Percentiles rank a stretch among this genome's conserved stretches.
Evolutionary conservation across 2,329 filamentous ascomycete genomes (phyloP).

Genomic region (Fusarium metavorans): DNA sequence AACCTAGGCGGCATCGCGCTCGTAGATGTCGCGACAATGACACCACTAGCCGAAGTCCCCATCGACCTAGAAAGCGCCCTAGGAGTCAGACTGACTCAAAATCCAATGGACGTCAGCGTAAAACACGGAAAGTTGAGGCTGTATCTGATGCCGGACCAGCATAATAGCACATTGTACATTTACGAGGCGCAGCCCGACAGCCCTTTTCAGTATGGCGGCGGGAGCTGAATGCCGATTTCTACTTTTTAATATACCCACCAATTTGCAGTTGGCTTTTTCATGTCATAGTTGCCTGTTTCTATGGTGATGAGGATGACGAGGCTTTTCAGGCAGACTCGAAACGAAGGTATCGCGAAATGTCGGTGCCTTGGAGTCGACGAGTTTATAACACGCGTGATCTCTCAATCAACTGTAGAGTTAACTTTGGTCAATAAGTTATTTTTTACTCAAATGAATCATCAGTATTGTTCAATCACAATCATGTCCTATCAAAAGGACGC

Average conservation of each 20-base stretch:
- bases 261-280: background rate
- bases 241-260: background rate
- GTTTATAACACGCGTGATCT: background rate
- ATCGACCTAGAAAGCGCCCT: constrained; percentile 54
- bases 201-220: constrained; percentile 37
- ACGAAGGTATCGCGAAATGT: constrained; percentile 9
- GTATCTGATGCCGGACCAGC: constrained; percentile 61
- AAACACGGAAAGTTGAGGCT: constrained; percentile 58
- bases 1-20: constrained; percentile 60
- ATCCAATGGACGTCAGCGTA: constrained; percentile 60
- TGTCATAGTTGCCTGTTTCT: constrained; percentile 26
- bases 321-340: constrained; percentile 24
- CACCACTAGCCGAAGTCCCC: constrained; percentile 59
- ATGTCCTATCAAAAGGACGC: constrained; percentile 7
- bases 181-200: constrained; percentile 55
- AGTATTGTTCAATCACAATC: background rate
- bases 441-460: background rate
- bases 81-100: constrained; percentile 59
- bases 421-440: background rate
- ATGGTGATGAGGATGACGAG: constrained; percentile 21
- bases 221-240: background rate
- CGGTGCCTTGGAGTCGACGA: constrained; percentile 25
- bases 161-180: constrained; percentile 59
- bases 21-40: constrained; percentile 59
- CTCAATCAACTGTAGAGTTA: background rate